A percentile compares a stretch with the other conserved stretches of the same genome.
Conservation (phyloP, 73 alveolate species). For the Paramecium tetraurelia region DNA sequence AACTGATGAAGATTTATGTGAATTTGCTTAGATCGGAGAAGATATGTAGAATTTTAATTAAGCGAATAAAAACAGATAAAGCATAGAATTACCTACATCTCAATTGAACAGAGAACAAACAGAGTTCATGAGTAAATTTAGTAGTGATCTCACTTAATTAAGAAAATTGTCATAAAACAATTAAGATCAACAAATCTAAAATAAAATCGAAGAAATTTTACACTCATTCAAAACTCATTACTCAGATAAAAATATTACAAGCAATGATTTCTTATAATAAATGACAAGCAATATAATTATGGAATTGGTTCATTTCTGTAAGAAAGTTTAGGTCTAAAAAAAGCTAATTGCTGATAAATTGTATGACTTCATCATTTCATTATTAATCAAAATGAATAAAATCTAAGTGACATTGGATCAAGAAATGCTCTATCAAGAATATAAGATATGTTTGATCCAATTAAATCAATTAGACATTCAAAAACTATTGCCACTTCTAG, state of each 20-base stretch:
- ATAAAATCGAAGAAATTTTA: slow-evolving; percentile 14
- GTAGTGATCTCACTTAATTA: not conserved
- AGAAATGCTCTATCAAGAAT: not conserved
- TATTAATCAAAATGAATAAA: not conserved
- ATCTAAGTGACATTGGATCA: not conserved
- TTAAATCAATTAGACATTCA: not conserved
- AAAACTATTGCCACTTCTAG: not conserved
- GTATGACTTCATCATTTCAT: not conserved
- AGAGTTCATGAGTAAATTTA: not conserved
- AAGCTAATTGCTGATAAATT: slow-evolving; percentile 20
- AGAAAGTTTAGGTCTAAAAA: not conserved
- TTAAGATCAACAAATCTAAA: not conserved
- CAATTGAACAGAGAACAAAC: not conserved
- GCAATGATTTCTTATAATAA: slow-evolving; percentile 36
- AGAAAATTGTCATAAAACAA: not conserved
- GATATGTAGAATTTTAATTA: not conserved
- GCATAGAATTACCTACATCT: not conserved
- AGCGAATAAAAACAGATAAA: not conserved
- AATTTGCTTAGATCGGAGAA: slow-evolving; percentile 19
- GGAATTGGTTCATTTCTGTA: not conserved
- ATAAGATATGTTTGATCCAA: not conserved
- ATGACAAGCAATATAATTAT: not conserved
- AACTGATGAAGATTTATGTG: slow-evolving; percentile 50
- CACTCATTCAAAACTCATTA: not conserved
- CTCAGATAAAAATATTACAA: not conserved